Conservation (phyloP, 2,329 filamentous ascomycete genomes). For the Fusarium sambucinum region DNA sequence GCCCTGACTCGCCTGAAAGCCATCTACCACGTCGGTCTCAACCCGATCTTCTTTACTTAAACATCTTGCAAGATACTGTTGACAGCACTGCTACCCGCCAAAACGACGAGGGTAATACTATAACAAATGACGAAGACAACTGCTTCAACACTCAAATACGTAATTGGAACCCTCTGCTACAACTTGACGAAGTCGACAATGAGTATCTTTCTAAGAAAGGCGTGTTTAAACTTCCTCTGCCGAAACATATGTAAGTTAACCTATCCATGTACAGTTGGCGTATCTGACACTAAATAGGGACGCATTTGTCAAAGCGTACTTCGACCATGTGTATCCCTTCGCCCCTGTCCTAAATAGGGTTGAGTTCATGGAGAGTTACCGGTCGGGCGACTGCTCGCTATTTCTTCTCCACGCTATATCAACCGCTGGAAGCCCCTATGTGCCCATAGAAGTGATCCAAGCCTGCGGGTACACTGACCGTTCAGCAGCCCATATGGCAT, state of each 20-base stretch:
- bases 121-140: background rate
- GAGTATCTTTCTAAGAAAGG: conserved; percentile 37
- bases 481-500: conserved; percentile 16
- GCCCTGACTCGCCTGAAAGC: background rate
- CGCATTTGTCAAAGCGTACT: conserved; percentile 24
- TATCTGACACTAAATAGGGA: conserved; percentile 2
- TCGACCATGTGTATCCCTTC: conserved; percentile 31
- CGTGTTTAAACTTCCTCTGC: conserved; percentile 33
- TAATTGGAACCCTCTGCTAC: conserved; percentile 13
- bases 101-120: background rate
- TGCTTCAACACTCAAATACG: conserved; percentile 10
- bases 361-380: conserved; percentile 24
- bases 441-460: conserved; percentile 8
- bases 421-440: background rate
- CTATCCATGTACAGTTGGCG: rapidly evolving
- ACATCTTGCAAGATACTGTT: conserved; percentile 31
- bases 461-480: conserved; percentile 29
- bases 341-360: conserved; percentile 15
- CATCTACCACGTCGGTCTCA: background rate
- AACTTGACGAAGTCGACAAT: conserved; percentile 22
- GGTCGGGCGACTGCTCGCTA: conserved; percentile 13
- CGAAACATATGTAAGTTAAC: background rate
- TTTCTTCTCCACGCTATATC: conserved; percentile 30
- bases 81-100: background rate
- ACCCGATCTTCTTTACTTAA: conserved; percentile 30